phyloP scores from a whole-genome alignment of 331 rosid genomes.

The Rhamnella rubrinervis region DNA sequence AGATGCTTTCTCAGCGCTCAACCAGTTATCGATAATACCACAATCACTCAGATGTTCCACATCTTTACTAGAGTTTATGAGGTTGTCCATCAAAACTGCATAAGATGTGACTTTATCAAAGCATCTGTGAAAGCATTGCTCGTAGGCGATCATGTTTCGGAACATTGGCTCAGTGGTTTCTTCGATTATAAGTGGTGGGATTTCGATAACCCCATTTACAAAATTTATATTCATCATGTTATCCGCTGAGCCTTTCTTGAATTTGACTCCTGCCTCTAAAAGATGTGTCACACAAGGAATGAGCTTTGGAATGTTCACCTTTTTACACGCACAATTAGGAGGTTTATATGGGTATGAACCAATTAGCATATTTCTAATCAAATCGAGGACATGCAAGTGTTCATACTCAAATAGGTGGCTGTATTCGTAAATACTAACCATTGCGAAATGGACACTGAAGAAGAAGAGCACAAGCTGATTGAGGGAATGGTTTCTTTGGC shows the following conservation, averaged over 20 bases:
- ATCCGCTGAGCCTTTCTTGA: not conserved
- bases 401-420: too few species aligned
- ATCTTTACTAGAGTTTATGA: not conserved
- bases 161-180: conserved; percentile 13
- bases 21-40: not conserved
- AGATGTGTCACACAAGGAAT: conserved; percentile 3
- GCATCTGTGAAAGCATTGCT: conserved; percentile 4
- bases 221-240: not conserved
- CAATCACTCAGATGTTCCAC: not conserved
- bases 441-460: not conserved
- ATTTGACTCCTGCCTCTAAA: conserved; percentile 1
- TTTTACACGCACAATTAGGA: too few species aligned
- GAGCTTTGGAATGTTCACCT: not conserved
- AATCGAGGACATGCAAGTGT: not conserved
- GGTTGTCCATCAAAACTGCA: conserved; percentile 10
- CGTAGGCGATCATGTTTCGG: not conserved
- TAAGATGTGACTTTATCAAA: not conserved
- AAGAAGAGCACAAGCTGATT: not conserved
- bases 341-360: not conserved
- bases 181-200: not conserved
- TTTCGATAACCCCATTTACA: not conserved
- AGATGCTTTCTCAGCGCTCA: conserved; percentile 6
- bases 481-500: not conserved
- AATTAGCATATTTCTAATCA: not conserved
- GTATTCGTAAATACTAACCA: not conserved